Conservation (phyloP, 192 early-diverging fungal genomes). For the Backusella morwellensis region DNA sequence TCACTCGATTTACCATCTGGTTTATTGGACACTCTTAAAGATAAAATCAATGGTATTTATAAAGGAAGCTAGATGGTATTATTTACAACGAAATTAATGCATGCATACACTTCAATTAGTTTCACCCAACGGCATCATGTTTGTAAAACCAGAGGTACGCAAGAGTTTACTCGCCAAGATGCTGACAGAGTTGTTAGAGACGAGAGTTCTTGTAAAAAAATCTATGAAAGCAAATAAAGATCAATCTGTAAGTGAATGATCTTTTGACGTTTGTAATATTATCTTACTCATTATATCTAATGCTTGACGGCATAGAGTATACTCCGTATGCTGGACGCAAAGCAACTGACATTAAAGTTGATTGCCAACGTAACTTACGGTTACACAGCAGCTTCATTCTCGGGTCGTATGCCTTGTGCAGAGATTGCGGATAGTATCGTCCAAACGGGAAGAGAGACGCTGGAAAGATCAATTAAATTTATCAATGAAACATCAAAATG, state of each 20-base stretch:
- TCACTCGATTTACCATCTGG: slow-evolving; percentile 59
- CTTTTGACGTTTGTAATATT: not conserved
- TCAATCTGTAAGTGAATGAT: slow-evolving; percentile 42
- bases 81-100: not conserved
- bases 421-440: slow-evolving; percentile 94
- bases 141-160: slow-evolving; percentile 82
- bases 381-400: slow-evolving; percentile 80
- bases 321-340: slow-evolving; percentile 68
- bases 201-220: slow-evolving; percentile 86
- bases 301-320: slow-evolving; percentile 40
- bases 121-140: slow-evolving; percentile 83
- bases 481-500: slow-evolving; percentile 62
- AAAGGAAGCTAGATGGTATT: not conserved
- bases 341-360: slow-evolving; percentile 87
- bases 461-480: slow-evolving; percentile 71
- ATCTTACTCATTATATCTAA: not conserved
- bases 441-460: slow-evolving; percentile 75
- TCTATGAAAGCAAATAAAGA: slow-evolving; percentile 72
- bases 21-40: slow-evolving; percentile 59
- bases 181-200: slow-evolving; percentile 86
- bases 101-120: slow-evolving; percentile 23
- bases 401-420: slow-evolving; percentile 86
- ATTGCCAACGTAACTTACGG: slow-evolving; percentile 95
- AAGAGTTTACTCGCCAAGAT: slow-evolving; percentile 77
- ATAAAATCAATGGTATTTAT: slow-evolving; percentile 61